These are phyloP conservation scores for Auriscalpium orientale DNA, from an alignment of 768 basidiomycete species.

Conservation along the genomic window DNA sequence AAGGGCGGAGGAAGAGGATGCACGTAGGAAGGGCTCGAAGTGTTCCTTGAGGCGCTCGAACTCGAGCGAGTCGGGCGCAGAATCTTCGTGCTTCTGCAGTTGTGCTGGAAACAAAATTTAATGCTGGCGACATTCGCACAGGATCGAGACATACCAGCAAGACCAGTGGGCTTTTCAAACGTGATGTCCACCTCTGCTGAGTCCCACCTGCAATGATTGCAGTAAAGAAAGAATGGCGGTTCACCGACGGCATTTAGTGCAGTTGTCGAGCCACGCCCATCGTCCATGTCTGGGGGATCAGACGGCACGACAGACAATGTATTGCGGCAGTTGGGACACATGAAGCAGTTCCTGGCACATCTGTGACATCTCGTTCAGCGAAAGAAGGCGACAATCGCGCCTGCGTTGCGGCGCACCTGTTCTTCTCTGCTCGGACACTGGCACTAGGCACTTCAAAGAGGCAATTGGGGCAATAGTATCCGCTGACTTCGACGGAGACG, in stretches of 20 bases:
- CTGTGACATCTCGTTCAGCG: conserved; percentile 32
- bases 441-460: conserved; percentile 97
- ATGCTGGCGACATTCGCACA: neutral
- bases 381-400: neutral
- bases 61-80: conserved; percentile 76
- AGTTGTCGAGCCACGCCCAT: conserved; percentile 42
- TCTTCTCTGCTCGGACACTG: conserved; percentile 97
- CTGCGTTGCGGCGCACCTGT: conserved; percentile 47
- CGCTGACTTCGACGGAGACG: conserved; percentile 87
- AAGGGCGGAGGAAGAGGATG: conserved; percentile 68
- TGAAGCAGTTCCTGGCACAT: conserved; percentile 97
- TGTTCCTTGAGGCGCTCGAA: conserved; percentile 95
- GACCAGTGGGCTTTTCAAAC: conserved; percentile 94
- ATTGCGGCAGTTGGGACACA: conserved; percentile 89
- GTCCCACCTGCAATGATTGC: conserved; percentile 93
- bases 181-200: conserved; percentile 85
- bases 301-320: conserved; percentile 88
- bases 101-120: conserved; percentile 50
- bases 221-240: conserved; percentile 86
- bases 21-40: conserved; percentile 90
- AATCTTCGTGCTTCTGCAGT: conserved; percentile 84
- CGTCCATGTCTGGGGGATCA: conserved; percentile 61
- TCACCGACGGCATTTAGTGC: conserved; percentile 61
- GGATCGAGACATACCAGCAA: conserved; percentile 58
- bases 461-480: conserved; percentile 97